These are phyloP conservation scores for Teratosphaeria viscida DNA, from an alignment of 2,329 filamentous ascomycete species.

Conservation along the genomic window DNA sequence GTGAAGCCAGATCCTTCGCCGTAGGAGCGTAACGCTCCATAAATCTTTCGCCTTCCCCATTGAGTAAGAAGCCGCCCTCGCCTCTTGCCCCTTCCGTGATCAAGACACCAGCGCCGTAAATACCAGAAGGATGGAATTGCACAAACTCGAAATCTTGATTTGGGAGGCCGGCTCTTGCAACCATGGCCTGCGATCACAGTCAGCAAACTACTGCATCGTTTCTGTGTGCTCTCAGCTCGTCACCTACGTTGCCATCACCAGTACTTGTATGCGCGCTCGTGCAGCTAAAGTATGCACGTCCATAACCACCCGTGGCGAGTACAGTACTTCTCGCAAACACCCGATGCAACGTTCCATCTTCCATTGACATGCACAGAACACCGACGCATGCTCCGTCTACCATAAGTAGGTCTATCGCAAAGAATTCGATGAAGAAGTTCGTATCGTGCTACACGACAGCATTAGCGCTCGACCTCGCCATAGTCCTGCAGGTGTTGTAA, in stretches of 20 bases:
- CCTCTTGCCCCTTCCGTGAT: conserved; percentile 42
- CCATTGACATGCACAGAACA: conserved; percentile 37
- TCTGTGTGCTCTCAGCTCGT: background rate
- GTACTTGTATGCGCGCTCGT: conserved; percentile 41
- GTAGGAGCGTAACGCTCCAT: conserved; percentile 44
- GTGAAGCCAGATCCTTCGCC: conserved; percentile 39
- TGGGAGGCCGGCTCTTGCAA: conserved; percentile 37
- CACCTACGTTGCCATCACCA: conserved; percentile 35
- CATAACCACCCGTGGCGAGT: conserved; percentile 40
- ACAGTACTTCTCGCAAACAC: conserved; percentile 40
- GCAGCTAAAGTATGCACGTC: conserved; percentile 41
- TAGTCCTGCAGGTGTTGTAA: background rate
- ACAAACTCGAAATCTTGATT: conserved; percentile 44
- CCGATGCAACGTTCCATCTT: conserved; percentile 40
- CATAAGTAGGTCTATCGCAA: conserved; percentile 41
- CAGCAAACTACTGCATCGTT: background rate
- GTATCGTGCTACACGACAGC: conserved; percentile 28
- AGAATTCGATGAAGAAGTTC: conserved; percentile 43
- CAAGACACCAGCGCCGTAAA: conserved; percentile 41
- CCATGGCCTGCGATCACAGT: conserved; percentile 31
- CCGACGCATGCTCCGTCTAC: conserved; percentile 38
- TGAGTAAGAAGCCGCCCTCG: conserved; percentile 42
- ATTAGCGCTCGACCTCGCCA: background rate
- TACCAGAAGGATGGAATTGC: conserved; percentile 42
- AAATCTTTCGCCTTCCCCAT: conserved; percentile 38